Percentiles rank a stretch among this genome's conserved stretches.
phyloP scores from a whole-genome alignment of 768 basidiomycete genomes.

The Dioszegia hungarica region DNA sequence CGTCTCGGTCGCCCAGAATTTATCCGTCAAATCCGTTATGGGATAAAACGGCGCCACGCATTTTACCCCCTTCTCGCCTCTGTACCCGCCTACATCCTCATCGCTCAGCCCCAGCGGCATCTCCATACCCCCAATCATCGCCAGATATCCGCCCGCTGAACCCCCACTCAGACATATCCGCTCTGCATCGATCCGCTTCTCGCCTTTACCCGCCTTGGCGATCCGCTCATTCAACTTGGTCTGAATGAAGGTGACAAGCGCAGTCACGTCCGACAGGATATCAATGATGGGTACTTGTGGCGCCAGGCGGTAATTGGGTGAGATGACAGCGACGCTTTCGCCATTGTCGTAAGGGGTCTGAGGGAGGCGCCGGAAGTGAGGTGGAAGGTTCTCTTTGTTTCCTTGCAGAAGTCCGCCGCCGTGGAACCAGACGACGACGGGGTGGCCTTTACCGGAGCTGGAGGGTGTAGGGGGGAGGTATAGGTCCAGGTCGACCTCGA shows the following conservation, averaged over 20 bases:
- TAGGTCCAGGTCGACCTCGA: slow-evolving; percentile 39
- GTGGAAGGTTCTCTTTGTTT: slow-evolving; percentile 45
- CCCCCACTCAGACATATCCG: slow-evolving; percentile 41
- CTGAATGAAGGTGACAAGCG: slow-evolving; percentile 26
- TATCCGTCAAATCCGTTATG: slow-evolving; percentile 40
- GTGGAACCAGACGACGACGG: slow-evolving; percentile 45
- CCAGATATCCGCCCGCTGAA: slow-evolving; percentile 42
- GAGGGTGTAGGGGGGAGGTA: slow-evolving; percentile 29
- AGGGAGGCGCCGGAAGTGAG: slow-evolving; percentile 42
- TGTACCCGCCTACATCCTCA: slow-evolving; percentile 38
- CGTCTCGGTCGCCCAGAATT: slow-evolving; percentile 39
- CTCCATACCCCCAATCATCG: slow-evolving; percentile 33
- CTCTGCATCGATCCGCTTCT: slow-evolving; percentile 23
- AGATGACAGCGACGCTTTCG: slow-evolving; percentile 37
- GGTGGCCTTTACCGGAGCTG: slow-evolving; percentile 15
- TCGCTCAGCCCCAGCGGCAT: slow-evolving; percentile 20
- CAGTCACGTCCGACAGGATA: slow-evolving; percentile 43
- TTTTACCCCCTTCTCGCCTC: slow-evolving; percentile 32
- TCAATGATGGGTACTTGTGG: slow-evolving; percentile 47
- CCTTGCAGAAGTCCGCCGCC: slow-evolving; percentile 45
- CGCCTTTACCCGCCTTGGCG: slow-evolving; percentile 18
- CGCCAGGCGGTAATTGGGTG: slow-evolving; percentile 49
- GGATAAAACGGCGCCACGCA: slow-evolving; percentile 44
- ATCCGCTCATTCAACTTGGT: slow-evolving; percentile 28
- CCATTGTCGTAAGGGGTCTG: slow-evolving; percentile 1